Conservation (phyloP, 2,329 filamentous ascomycete species). For the Fusarium tjaetaba region DNA sequence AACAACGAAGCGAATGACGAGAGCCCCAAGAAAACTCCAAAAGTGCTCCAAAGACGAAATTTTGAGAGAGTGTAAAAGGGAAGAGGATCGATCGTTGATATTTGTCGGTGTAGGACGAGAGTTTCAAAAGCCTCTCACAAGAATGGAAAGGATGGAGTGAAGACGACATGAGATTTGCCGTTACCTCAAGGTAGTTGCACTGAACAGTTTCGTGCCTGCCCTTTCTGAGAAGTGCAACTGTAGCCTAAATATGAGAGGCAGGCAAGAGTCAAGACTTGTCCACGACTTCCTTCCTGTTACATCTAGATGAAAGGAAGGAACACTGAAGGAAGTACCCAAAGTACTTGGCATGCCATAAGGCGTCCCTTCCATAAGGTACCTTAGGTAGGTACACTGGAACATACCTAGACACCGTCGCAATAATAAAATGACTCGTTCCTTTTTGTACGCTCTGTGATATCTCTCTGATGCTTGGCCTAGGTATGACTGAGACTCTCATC, state of each 20-base stretch:
- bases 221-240: neutral
- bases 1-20: conserved; percentile 6
- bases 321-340: neutral
- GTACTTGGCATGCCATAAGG: neutral
- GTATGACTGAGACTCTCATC: neutral
- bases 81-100: conserved; percentile 1
- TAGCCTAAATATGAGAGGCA: neutral
- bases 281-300: neutral
- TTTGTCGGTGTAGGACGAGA: conserved; percentile 13
- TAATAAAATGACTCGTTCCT: neutral
- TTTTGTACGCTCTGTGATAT: conserved; percentile 8
- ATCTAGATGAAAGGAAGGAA: neutral
- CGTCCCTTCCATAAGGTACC: neutral
- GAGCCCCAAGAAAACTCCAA: conserved; percentile 38
- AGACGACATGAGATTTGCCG: neutral
- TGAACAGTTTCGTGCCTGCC: neutral
- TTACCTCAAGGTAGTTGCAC: conserved; percentile 15
- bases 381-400: neutral
- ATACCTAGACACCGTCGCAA: neutral
- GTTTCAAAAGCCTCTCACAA: conserved; percentile 23
- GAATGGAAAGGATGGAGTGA: neutral
- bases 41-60: conserved; percentile 15
- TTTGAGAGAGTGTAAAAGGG: conserved; percentile 1
- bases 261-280: neutral
- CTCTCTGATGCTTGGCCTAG: neutral